These are phyloP conservation scores for Talaromyces sp. DNA, from an alignment of 2,329 filamentous ascomycete genomes.

Conservation along the genomic window DNA sequence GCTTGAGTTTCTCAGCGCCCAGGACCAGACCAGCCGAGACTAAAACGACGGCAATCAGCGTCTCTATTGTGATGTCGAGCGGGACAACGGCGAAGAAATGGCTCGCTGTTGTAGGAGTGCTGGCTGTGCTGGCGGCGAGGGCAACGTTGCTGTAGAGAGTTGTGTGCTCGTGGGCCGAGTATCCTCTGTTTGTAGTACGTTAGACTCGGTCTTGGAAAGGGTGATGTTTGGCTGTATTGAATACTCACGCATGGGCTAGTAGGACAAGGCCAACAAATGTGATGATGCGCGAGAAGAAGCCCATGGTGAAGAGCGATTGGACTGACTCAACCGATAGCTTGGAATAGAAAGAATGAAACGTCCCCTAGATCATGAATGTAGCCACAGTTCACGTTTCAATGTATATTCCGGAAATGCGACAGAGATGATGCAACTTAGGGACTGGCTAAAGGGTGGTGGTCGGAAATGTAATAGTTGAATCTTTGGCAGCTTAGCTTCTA, in stretches of 20 bases:
- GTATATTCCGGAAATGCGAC: background rate
- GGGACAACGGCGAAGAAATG: conserved; percentile 33
- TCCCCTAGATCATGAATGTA: background rate
- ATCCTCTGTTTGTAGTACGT: conserved; percentile 63
- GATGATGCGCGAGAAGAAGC: conserved; percentile 65
- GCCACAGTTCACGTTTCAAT: background rate
- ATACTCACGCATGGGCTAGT: conserved; percentile 77
- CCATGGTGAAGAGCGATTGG: conserved; percentile 52
- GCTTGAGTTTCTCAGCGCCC: conserved; percentile 72
- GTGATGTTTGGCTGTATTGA: background rate
- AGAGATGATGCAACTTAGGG: background rate
- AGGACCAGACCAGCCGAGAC: conserved; percentile 80
- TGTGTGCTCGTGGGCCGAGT: conserved; percentile 92
- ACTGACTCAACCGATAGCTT: background rate
- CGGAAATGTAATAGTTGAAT: background rate
- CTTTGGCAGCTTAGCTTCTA: background rate
- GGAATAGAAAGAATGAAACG: background rate
- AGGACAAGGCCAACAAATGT: conserved; percentile 74
- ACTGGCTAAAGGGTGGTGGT: no score
- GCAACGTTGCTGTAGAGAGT: conserved; percentile 62
- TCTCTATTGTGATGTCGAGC: conserved; percentile 83
- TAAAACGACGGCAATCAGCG: conserved; percentile 72
- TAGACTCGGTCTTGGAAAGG: background rate
- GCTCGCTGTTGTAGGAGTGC: conserved; percentile 48
- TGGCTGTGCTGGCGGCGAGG: conserved; percentile 36